Evolutionary conservation across 1,284 basidiomycete species (phyloP), one percentile per base, ranked within the genome.

Genomic region (Tilletia indica): DNA sequence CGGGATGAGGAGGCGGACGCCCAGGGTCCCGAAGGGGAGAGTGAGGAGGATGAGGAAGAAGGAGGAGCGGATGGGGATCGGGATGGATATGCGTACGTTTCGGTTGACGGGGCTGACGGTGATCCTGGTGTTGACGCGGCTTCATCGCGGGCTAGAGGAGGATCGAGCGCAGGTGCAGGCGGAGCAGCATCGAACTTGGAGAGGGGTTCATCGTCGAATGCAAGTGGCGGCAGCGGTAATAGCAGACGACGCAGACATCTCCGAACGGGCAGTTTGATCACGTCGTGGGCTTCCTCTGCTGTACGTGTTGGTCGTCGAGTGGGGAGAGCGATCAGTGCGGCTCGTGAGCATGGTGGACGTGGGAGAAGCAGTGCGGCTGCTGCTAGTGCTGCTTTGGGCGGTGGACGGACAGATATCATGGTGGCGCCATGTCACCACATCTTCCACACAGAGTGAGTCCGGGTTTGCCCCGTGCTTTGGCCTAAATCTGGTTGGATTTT

Each of bases 401-500:
- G 68, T 21, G 63, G 68, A n/a, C 42, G 56, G 6, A 69, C 42
- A 3, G 68, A 69, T 25, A 69, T 69, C 39, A 73, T 73, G 73
- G 71, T 81, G n/a, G 77, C 82, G n/a, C 82, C 82, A 14, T 83
- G 82, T 54, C 72, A 77, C 45, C 82, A 83, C 48, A 68, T 80
- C 6, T 72, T 76, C 21, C 82, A 83, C 47, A 79, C 80, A 0
- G 71, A 73, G 49, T 83, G 82, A 64, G 61, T 64, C 3, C 34
- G 2, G 14, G 2, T 58, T 21, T 31, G 4, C 19, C 11, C 4
- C 21, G 34, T 31, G 16, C 21, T 31, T 14, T 58, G 56, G 34
- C 14, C 19, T 34, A 31, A 31, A 4, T 12, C 16, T 16, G 19
- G 51, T 2, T 31, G 2, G 25, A 31, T 31, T 31, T 2, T 31